phyloP scores from a whole-genome alignment of 352 stramenopile genomes.

The Ophiocytium majus region DNA sequence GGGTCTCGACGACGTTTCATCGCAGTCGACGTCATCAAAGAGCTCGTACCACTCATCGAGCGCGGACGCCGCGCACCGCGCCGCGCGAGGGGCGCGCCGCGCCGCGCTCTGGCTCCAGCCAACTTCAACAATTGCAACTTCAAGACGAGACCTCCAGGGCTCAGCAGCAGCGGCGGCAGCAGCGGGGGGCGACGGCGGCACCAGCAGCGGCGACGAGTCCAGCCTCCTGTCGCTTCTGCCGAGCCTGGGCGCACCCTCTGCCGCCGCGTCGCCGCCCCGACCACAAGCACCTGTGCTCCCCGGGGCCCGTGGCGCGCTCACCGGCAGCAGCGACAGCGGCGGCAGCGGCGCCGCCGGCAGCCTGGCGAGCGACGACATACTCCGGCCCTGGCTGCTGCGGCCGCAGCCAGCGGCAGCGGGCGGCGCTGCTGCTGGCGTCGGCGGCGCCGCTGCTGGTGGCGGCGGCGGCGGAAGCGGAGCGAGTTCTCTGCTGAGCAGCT shows the following conservation, averaged over 20 bases:
- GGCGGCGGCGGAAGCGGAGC: background rate
- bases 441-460: too few relatives aligned
- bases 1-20: background rate
- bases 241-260: background rate
- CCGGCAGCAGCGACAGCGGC: background rate
- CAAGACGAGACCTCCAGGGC: too few relatives aligned
- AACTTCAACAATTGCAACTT: too few relatives aligned
- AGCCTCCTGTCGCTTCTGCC: background rate
- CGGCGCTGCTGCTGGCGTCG: too few relatives aligned
- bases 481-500: background rate
- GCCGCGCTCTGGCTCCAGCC: background rate
- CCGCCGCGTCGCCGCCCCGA: background rate
- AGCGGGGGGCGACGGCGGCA: too few relatives aligned
- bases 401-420: too few relatives aligned
- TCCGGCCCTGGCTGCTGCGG: background rate
- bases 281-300: too few relatives aligned
- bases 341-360: background rate
- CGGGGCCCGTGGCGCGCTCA: background rate
- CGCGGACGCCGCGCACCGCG: background rate
- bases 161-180: background rate
- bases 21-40: background rate
- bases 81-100: too few relatives aligned
- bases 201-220: background rate
- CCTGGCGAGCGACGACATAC: background rate
- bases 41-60: background rate